Conservation (phyloP, 1,284 basidiomycete species). For the Athelia psychrophila region DNA sequence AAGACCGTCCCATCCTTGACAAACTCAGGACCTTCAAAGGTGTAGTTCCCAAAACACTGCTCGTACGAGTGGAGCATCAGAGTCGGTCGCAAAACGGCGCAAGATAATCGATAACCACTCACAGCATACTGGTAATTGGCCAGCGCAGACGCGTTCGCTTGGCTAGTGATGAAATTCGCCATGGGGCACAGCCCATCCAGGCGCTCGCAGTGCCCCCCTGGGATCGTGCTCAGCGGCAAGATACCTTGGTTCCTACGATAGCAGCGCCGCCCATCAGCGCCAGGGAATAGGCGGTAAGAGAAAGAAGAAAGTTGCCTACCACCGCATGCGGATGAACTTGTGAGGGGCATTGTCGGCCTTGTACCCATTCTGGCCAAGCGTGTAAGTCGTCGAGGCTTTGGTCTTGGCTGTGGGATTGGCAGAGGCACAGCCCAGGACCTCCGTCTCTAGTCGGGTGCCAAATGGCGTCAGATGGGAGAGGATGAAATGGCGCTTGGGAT, state of each 20-base stretch:
- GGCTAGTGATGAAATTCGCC: not conserved
- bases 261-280: not conserved
- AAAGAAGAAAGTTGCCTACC: not conserved
- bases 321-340: not conserved
- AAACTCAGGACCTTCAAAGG: not conserved
- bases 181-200: not conserved
- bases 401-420: not conserved
- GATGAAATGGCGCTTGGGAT: not conserved
- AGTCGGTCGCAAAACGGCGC: not conserved
- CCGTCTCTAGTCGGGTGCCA: not conserved
- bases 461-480: not conserved
- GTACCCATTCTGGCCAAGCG: not conserved
- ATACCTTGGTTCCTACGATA: not conserved
- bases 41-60: not conserved
- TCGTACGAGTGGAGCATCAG: not conserved
- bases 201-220: not conserved
- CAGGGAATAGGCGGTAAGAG: not conserved
- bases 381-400: not conserved
- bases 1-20: not conserved
- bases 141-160: not conserved
- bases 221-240: not conserved
- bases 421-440: slow-evolving; percentile 1
- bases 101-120: not conserved
- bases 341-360: not conserved
- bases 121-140: not conserved